Conservation (phyloP, 2,329 filamentous ascomycete species). For the Tolypocladium amazonense region DNA sequence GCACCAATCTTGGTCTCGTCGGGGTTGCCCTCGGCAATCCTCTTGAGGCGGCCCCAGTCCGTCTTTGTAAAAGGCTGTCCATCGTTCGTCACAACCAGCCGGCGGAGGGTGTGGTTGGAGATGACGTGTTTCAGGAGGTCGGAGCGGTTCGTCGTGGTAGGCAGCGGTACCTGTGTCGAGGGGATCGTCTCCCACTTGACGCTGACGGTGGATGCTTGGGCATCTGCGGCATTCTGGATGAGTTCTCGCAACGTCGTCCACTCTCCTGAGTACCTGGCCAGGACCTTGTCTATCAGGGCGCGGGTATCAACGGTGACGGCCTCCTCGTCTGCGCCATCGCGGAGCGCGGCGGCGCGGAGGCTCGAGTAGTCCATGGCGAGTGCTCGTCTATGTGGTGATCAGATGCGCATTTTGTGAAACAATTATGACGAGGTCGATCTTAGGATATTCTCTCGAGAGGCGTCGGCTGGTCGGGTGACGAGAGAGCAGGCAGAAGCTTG, state of each 20-base stretch:
- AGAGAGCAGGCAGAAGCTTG: background rate
- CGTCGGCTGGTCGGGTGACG: background rate
- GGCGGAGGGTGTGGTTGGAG: conserved; percentile 73
- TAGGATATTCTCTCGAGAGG: background rate
- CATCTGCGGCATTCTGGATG: conserved; percentile 97
- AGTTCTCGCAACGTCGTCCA: conserved; percentile 86
- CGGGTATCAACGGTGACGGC: conserved; percentile 96
- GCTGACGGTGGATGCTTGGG: conserved; percentile 77
- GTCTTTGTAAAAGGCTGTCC: conserved; percentile 79
- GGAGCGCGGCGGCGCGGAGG: conserved; percentile 78
- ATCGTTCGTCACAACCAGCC: conserved; percentile 88
- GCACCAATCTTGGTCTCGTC: conserved; percentile 99
- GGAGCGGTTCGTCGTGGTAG: conserved; percentile 52
- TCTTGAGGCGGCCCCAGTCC: conserved; percentile 88
- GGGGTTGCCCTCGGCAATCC: conserved; percentile 97
- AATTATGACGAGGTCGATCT: background rate
- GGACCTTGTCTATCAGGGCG: conserved; percentile 93
- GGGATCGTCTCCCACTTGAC: conserved; percentile 90
- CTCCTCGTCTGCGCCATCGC: conserved; percentile 81
- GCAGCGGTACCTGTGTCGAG: conserved; percentile 66
- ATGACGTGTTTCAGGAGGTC: conserved; percentile 73
- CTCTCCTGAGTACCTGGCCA: conserved; percentile 92
- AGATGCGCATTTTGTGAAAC: background rate
- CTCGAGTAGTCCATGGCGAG: conserved; percentile 57
- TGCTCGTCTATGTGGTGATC: background rate